Percentiles rank a stretch among this genome's conserved stretches.
Conservation (phyloP, 23 red algal genomes). For the Cyanidioschyzon merolae region DNA sequence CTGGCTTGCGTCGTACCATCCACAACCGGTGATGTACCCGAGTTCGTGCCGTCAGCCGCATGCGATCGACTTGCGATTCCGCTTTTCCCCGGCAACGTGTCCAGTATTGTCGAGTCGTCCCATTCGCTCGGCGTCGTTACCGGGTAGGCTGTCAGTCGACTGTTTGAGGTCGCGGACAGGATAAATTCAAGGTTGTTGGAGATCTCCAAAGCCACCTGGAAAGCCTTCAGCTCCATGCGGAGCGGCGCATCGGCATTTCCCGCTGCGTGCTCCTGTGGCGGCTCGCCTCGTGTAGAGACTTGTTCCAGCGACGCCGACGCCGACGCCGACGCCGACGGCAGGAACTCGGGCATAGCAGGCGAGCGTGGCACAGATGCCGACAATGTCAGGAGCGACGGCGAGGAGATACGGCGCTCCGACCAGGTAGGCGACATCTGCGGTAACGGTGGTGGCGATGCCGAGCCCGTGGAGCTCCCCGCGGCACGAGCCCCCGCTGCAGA, state of each 20-base stretch:
- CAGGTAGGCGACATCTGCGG: not conserved
- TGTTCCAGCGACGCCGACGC: no score
- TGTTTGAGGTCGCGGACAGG: constrained; percentile 4
- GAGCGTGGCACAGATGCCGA: not conserved
- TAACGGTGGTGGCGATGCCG: not conserved
- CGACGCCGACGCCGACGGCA: no score
- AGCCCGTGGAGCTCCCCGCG: no score
- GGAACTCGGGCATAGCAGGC: no score
- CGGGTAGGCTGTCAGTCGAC: constrained; percentile 9
- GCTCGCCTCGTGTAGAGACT: no score
- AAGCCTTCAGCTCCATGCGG: not conserved
- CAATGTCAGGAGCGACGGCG: not conserved
- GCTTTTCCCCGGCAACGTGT: not conserved
- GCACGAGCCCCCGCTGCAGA: no score
- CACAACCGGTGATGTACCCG: not conserved
- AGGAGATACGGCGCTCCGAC: not conserved
- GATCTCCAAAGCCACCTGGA: not conserved
- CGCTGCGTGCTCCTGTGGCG: no score
- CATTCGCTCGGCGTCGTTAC: not conserved
- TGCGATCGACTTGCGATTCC: not conserved
- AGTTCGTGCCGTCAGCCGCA: not conserved
- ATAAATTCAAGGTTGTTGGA: not conserved
- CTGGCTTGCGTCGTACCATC: not conserved
- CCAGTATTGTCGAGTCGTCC: not conserved
- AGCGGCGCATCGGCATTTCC: no score